These are phyloP conservation scores for Tolypocladium album DNA, from an alignment of 2,329 filamentous ascomycete genomes.

Conservation along the genomic window DNA sequence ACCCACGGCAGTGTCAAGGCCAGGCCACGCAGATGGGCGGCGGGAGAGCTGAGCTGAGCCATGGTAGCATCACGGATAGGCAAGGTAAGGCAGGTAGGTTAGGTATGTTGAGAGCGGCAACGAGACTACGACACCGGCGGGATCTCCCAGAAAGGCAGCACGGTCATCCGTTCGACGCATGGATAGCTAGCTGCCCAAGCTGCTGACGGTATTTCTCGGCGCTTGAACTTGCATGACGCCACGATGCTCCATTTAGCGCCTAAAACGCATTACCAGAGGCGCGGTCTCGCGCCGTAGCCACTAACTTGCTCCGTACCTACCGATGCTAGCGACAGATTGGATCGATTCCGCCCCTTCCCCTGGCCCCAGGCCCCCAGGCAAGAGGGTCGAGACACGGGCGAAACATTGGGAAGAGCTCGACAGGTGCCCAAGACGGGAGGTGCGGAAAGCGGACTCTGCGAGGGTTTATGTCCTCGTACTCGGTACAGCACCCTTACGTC, in stretches of 20 bases:
- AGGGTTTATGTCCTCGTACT: background rate
- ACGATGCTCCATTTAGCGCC: background rate
- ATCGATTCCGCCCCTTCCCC: background rate
- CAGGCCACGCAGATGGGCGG: constrained; percentile 30
- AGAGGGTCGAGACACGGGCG: background rate
- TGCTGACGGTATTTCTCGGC: background rate
- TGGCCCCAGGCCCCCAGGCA: background rate
- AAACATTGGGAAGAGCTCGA: background rate
- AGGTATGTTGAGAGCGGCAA: background rate
- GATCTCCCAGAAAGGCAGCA: background rate
- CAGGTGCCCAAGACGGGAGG: background rate
- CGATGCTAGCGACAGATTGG: background rate
- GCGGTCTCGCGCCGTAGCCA: background rate
- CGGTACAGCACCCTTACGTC: no score
- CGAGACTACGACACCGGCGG: background rate
- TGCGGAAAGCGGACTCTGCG: no score
- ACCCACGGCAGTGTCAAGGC: constrained; percentile 39
- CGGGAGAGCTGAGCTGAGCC: constrained; percentile 9
- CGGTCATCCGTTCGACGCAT: background rate
- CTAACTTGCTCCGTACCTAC: no score
- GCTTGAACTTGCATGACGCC: background rate
- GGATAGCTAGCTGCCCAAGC: background rate
- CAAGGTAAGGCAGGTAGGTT: no score
- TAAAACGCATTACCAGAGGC: background rate
- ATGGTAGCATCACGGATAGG: constrained; percentile 1